Evolutionary conservation across 441 rosid species (phyloP).

Genomic region (Populus hybrid): DNA sequence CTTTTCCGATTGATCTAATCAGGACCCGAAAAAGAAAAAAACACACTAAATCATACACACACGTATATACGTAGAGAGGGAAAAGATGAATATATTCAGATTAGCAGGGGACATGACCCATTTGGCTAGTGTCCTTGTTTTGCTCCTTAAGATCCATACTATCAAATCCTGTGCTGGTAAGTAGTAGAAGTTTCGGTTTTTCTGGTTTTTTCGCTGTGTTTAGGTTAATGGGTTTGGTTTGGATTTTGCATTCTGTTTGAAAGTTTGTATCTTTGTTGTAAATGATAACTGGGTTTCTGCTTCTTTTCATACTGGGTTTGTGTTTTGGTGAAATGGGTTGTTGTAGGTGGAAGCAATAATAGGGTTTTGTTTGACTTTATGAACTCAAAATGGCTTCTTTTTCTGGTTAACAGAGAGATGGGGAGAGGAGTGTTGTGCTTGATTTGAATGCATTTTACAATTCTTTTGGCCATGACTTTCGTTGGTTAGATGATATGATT

Average conservation of each 20-base stretch:
- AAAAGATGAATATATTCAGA: conserved; percentile 49
- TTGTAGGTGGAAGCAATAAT: background rate
- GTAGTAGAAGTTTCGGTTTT: background rate
- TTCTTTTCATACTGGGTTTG: background rate
- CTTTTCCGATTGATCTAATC: background rate
- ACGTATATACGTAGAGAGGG: too few relatives aligned
- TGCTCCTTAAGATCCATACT: conserved; percentile 63
- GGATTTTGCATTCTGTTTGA: background rate
- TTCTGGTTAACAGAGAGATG: background rate
- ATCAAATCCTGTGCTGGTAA: conserved; percentile 63
- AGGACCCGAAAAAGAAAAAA: too few relatives aligned
- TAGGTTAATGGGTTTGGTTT: background rate
- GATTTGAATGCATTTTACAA: too few relatives aligned
- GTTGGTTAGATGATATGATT: background rate
- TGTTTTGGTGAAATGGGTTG: background rate
- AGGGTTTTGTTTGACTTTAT: background rate
- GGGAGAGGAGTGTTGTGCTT: background rate
- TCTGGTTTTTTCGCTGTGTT: background rate
- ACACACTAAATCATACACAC: background rate
- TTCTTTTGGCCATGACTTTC: background rate
- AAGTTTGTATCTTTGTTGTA: background rate
- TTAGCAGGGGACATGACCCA: conserved; percentile 67
- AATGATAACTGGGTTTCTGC: background rate
- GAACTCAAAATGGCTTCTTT: background rate
- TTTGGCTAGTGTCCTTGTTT: conserved; percentile 48